Percentiles rank a stretch among this genome's conserved stretches.
phyloP scores from a whole-genome alignment of 2,329 filamentous ascomycete genomes.

The Sclerotinia glacialis region DNA sequence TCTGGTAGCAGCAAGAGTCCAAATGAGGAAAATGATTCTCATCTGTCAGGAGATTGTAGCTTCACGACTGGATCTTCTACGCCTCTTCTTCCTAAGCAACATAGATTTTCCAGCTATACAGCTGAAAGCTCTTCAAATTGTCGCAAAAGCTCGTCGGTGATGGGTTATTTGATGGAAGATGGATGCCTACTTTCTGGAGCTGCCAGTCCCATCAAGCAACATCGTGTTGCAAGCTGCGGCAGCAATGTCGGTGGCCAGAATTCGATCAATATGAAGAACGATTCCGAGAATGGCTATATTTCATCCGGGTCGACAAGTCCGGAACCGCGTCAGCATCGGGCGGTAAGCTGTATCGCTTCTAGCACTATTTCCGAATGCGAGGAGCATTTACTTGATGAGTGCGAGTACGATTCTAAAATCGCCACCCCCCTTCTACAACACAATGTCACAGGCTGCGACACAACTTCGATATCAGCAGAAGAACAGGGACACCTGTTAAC shows the following conservation, averaged over 20 bases:
- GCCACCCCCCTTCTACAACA: not conserved
- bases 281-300: not conserved
- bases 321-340: not conserved
- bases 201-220: conserved; percentile 11
- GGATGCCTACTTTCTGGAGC: conserved; percentile 15
- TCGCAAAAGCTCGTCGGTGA: not conserved
- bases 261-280: not conserved
- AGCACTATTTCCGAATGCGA: not conserved
- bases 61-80: conserved; percentile 12
- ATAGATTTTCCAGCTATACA: conserved; percentile 3
- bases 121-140: not conserved
- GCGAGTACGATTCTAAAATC: conserved; percentile 3
- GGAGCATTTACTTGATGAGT: conserved; percentile 11
- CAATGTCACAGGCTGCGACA: not conserved
- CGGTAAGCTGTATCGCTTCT: not conserved
- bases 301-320: not conserved
- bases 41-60: not conserved
- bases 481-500: not conserved
- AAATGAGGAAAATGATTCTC: not conserved
- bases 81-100: not conserved
- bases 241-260: not conserved
- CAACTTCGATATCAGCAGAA: not conserved
- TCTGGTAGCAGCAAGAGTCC: not conserved
- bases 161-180: not conserved
- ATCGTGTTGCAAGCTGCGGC: not conserved